Conservation (phyloP, 257 asterid genomes). For the Plantago ovata region DNA sequence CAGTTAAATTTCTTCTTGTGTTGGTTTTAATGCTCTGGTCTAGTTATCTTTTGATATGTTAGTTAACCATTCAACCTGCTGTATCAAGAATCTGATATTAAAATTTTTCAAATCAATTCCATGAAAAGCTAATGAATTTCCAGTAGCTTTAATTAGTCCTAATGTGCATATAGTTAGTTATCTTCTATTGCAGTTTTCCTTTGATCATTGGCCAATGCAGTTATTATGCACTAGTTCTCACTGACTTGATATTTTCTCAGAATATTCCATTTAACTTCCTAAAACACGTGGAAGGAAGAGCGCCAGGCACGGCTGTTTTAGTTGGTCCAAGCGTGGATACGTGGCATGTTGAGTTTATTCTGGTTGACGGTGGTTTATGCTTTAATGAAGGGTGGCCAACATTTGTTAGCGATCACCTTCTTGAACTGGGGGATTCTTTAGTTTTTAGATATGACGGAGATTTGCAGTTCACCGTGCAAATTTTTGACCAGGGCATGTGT, state of each 20-base stretch:
- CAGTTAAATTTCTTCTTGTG: too few species aligned
- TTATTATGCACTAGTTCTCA: neutral
- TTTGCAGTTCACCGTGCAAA: constrained; percentile 62
- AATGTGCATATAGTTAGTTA: neutral
- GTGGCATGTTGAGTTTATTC: constrained; percentile 36
- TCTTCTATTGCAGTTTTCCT: neutral
- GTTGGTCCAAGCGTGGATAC: constrained; percentile 51
- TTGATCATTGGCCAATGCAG: constrained; percentile 4
- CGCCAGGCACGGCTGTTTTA: constrained; percentile 36
- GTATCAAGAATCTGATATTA: too few species aligned
- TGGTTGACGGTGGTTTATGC: constrained; percentile 30
- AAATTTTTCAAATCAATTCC: too few species aligned
- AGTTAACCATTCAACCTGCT: too few species aligned
- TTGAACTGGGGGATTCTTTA: constrained; percentile 45
- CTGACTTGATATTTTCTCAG: constrained; percentile 35
- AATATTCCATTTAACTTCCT: constrained; percentile 58
- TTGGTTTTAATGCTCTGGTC: too few species aligned
- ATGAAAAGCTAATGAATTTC: too few species aligned
- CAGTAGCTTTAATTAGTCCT: too few species aligned
- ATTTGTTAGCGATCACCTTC: constrained; percentile 52
- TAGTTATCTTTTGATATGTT: too few species aligned
- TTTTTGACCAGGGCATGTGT: constrained; percentile 66
- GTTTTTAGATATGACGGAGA: constrained; percentile 71
- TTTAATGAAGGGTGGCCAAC: constrained; percentile 44
- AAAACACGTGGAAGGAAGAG: constrained; percentile 43